These are phyloP conservation scores for Scutellaria baicalensis DNA, from an alignment of 257 asterid species.

Conservation along the genomic window DNA sequence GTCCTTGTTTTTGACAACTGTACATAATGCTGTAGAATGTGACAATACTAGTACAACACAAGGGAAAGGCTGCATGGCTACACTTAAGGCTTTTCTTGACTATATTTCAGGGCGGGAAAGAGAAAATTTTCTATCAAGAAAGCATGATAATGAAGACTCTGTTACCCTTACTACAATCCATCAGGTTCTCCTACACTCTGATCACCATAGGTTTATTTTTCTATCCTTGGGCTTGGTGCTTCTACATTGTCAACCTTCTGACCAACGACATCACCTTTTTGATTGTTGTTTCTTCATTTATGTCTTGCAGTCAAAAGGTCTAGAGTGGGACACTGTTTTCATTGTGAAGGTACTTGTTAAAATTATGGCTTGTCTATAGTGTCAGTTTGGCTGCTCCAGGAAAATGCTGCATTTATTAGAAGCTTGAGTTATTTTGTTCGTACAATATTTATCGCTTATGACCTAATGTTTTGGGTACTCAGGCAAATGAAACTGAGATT, in stretches of 20 bases:
- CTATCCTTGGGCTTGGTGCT: slow-evolving; percentile 8
- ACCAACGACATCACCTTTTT: neutral
- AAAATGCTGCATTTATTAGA: neutral
- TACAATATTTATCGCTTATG: neutral
- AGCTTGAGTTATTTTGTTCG: neutral
- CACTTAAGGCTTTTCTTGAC: slow-evolving; percentile 74
- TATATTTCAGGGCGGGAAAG: slow-evolving; percentile 74
- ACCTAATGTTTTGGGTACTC: slow-evolving; percentile 25
- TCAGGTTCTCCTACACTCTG: slow-evolving; percentile 54
- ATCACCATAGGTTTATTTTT: neutral
- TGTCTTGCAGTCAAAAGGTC: slow-evolving; percentile 78
- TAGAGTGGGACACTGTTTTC: slow-evolving; percentile 99
- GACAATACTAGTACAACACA: slow-evolving; percentile 23
- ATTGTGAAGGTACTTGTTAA: slow-evolving; percentile 66
- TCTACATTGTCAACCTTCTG: slow-evolving; percentile 4
- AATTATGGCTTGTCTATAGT: neutral
- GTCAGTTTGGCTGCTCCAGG: neutral
- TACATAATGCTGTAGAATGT: slow-evolving; percentile 32
- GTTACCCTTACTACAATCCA: slow-evolving; percentile 95
- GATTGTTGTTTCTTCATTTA: slow-evolving; percentile 8
- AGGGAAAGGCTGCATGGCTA: slow-evolving; percentile 50
- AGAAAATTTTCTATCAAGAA: slow-evolving; percentile 77
- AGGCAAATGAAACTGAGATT: slow-evolving; percentile 94
- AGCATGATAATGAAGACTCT: slow-evolving; percentile 71
- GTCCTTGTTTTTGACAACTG: slow-evolving; percentile 63